Evolutionary conservation across 805 yeast species (phyloP).

Genomic region (Metschnikowia chrysomelidarum): DNA sequence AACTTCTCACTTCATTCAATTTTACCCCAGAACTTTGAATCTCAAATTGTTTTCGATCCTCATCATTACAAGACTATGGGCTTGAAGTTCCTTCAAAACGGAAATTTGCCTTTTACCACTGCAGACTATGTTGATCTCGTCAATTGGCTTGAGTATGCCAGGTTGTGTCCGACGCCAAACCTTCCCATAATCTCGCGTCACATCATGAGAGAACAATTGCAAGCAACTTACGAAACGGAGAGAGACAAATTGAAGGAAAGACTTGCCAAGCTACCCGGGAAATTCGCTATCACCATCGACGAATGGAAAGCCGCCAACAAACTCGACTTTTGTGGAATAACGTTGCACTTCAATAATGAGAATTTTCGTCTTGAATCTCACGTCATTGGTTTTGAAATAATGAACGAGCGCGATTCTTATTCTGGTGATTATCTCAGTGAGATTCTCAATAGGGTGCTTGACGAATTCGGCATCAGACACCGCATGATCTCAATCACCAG

Average conservation of each 20-base stretch:
- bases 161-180: slow-evolving; percentile 1
- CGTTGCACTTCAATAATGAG: slow-evolving; percentile 1
- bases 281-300: slow-evolving; percentile 2
- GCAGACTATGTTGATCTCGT: slow-evolving; percentile 1
- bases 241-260: neutral
- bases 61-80: slow-evolving; percentile 1
- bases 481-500: slow-evolving; percentile 3
- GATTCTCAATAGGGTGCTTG: slow-evolving; percentile 1
- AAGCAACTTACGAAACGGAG: neutral
- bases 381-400: neutral
- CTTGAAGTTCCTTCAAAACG: neutral
- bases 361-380: slow-evolving; percentile 2
- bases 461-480: neutral
- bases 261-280: slow-evolving; percentile 1
- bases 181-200: slow-evolving; percentile 1
- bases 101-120: slow-evolving; percentile 1
- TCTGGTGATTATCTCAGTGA: neutral
- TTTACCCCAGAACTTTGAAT: neutral
- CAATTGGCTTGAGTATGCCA: slow-evolving; percentile 2
- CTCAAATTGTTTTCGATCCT: neutral
- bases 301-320: slow-evolving; percentile 1
- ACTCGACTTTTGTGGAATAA: slow-evolving; percentile 1
- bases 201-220: neutral
- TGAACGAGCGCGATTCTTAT: neutral
- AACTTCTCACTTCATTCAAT: neutral